Evolutionary conservation across 768 basidiomycete species (phyloP), one percentile per base, ranked within the genome.

Genomic region (Pisolithus tinctorius): DNA sequence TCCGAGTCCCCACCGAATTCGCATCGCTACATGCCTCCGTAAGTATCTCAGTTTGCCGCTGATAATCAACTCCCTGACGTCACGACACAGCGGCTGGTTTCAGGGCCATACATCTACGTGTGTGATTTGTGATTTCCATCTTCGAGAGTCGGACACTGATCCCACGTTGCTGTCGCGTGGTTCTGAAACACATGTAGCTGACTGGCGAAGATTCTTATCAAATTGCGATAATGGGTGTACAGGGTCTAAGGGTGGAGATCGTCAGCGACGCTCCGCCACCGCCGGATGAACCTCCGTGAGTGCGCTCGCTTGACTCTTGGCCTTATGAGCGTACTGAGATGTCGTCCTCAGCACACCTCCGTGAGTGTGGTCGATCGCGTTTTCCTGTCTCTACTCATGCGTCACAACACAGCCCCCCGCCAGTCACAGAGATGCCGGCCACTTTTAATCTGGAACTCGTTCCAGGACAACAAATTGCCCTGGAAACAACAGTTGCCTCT

Each of bases 181-280:
- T 40, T 10, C 54, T 55, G 55, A 58, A 37, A 16, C 48, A 55
- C 53, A 30, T 26, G 11, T 56, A 91, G 88, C 72, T 92, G 51
- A 88, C 86, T 13, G 79, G 84, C 47, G 88, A 93, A 63, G 90
- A 91, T 60, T 91, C 90, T 6, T 93, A 83, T 65, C 87, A 91
- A 72, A 91, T 93, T 55, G 88, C 90, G n/a, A 79, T 80, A 51
- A 83, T 85, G 77, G 84, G 86, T 49, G 82, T 88, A 10, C 84
- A 86, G 63, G 88, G 87, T 48, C 75, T 89, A 53, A 79, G 88
- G 38, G 88, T 93, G 46, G 90, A 93, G 68, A 89, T 93, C 50
- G 85, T 90, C 45, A 82, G 82, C 47, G 90, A 93, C 69, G 85
- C 79, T 6, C 88, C 90, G 6, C 90, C 90, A 4, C 90, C 88